A percentile compares a stretch with the other conserved stretches of the same genome.
Evolutionary conservation across 2,329 filamentous ascomycete genomes (phyloP).

Genomic region (Trichoderma sp.): DNA sequence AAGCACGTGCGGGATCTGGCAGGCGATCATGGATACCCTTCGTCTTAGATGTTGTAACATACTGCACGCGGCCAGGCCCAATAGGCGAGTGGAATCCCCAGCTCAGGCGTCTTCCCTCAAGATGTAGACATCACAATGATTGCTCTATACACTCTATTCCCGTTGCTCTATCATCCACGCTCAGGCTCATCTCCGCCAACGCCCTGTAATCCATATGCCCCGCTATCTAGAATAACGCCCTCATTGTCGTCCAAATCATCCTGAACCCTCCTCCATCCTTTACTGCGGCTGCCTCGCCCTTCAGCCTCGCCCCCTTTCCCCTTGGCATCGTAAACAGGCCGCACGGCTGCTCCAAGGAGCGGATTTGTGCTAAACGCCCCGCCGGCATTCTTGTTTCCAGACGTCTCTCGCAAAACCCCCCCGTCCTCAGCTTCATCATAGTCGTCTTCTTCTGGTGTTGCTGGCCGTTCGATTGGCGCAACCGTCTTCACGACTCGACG

Average conservation of each 20-base stretch:
- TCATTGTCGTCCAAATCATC: slow-evolving; percentile 62
- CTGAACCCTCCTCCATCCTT: slow-evolving; percentile 61
- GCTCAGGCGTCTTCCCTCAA: no score
- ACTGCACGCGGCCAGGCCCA: no score
- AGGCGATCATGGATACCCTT: not conserved
- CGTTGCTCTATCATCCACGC: slow-evolving; percentile 36
- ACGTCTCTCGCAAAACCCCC: slow-evolving; percentile 40
- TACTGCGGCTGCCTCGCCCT: slow-evolving; percentile 47
- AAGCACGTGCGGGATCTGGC: slow-evolving; percentile 1
- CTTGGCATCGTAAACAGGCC: slow-evolving; percentile 60
- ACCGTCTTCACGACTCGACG: slow-evolving; percentile 75
- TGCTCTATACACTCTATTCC: not conserved
- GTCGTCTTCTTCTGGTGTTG: slow-evolving; percentile 52
- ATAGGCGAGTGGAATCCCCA: no score
- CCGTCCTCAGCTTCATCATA: slow-evolving; percentile 34
- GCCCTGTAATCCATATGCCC: slow-evolving; percentile 44
- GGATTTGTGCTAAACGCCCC: slow-evolving; percentile 71
- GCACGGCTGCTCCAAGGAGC: slow-evolving; percentile 64
- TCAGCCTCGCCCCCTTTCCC: slow-evolving; percentile 49
- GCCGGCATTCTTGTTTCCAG: slow-evolving; percentile 41
- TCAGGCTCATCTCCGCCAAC: slow-evolving; percentile 40
- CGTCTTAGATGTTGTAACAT: not conserved
- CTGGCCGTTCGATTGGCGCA: slow-evolving; percentile 61
- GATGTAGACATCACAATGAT: not conserved
- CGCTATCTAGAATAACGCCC: slow-evolving; percentile 59